Evolutionary conservation across 2,329 filamentous ascomycete species (phyloP).

Genomic region (Aureobasidium vineae): DNA sequence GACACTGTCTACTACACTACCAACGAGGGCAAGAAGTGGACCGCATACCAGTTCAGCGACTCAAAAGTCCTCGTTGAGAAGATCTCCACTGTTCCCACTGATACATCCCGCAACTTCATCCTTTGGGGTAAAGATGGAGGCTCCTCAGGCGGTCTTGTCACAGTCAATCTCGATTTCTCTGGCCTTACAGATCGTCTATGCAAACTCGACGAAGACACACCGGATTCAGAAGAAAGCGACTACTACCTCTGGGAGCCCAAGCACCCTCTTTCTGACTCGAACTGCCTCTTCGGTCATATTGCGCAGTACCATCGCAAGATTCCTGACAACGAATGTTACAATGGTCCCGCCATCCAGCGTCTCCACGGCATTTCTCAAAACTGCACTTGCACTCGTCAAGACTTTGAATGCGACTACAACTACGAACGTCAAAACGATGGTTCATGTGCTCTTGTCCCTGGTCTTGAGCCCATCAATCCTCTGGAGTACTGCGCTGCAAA

Average conservation of each 20-base stretch:
- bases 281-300: constrained; percentile 90
- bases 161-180: constrained; percentile 86
- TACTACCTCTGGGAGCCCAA: constrained; percentile 86
- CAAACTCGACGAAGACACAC: constrained; percentile 60
- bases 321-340: constrained; percentile 74
- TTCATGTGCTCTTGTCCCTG: constrained; percentile 72
- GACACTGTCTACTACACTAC: constrained; percentile 71
- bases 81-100: constrained; percentile 84
- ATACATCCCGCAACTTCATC: constrained; percentile 86
- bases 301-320: constrained; percentile 91
- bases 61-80: constrained; percentile 68
- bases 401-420: constrained; percentile 98
- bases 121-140: constrained; percentile 75
- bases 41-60: constrained; percentile 67
- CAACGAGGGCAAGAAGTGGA: constrained; percentile 80
- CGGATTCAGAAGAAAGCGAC: constrained; percentile 60
- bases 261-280: constrained; percentile 72
- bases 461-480: constrained; percentile 64
- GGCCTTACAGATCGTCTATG: constrained; percentile 71
- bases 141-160: constrained; percentile 60
- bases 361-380: constrained; percentile 69
- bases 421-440: constrained; percentile 76
- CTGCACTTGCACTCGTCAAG: constrained; percentile 77
- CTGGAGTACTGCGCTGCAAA: constrained; percentile 59
- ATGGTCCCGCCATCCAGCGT: constrained; percentile 65